Evolutionary conservation across 352 stramenopile genomes (phyloP).

Genomic region (Phytophthora podocarpi): DNA sequence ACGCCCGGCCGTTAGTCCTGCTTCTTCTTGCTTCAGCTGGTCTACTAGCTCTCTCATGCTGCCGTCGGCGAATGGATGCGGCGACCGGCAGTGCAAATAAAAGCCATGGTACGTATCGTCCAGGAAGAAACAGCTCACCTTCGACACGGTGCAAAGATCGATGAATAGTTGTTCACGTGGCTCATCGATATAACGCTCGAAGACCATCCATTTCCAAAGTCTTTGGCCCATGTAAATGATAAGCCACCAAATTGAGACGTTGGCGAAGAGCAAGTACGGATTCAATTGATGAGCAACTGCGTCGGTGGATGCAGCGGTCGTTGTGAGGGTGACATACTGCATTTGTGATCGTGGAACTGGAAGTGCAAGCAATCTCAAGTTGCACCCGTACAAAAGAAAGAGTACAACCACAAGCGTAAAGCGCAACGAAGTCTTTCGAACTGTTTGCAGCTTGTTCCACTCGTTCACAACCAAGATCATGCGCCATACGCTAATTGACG

Average conservation of each 20-base stretch:
- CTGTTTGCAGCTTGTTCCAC: conserved; percentile 92
- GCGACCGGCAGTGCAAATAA: conserved; percentile 95
- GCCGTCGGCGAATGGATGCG: conserved; percentile 92
- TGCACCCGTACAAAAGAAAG: conserved; percentile 89
- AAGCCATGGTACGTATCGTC: conserved; percentile 94
- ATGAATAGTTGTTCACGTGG: conserved; percentile 86
- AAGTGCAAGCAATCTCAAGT: conserved; percentile 53
- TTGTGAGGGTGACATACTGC: conserved; percentile 42
- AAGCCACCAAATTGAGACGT: conserved; percentile 86
- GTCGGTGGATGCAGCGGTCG: conserved; percentile 2
- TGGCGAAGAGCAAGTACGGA: conserved; percentile 90
- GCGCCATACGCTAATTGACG: conserved; percentile 92
- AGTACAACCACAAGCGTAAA: conserved; percentile 87
- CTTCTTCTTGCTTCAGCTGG: conserved; percentile 92
- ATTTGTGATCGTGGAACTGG: conserved; percentile 64
- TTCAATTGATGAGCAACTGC: conserved; percentile 62
- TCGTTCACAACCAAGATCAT: conserved; percentile 95
- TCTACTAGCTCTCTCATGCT: conserved; percentile 92
- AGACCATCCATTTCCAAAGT: conserved; percentile 91
- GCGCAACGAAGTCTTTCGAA: conserved; percentile 74
- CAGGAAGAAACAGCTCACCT: conserved; percentile 92
- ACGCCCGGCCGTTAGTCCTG: conserved; percentile 82
- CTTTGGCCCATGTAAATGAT: conserved; percentile 74
- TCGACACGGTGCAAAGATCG: conserved; percentile 95
- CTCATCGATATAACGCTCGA: conserved; percentile 76